Percentiles rank a stretch among this genome's conserved stretches.
Evolutionary conservation across 768 basidiomycete species (phyloP).

Genomic region (Trametes elegans): DNA sequence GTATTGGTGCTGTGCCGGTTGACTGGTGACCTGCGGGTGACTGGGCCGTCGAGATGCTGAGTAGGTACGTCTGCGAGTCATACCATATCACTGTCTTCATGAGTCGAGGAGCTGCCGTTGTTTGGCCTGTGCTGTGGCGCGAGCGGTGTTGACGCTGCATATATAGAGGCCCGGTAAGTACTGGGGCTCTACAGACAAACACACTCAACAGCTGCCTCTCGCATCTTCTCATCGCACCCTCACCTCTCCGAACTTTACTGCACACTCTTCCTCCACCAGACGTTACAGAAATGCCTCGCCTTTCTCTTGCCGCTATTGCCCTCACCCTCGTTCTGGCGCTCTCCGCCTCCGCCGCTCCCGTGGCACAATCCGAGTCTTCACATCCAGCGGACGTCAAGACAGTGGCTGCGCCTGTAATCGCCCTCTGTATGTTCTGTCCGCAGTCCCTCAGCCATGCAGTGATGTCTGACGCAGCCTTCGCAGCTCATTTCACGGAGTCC

Average conservation of each 20-base stretch:
- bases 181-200: neutral
- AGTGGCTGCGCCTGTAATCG: no score
- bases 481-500: no score
- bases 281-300: neutral
- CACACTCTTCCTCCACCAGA: neutral
- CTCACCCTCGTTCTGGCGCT: conserved; percentile 4
- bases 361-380: neutral
- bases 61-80: neutral
- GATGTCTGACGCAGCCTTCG: no score
- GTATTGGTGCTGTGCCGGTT: no score
- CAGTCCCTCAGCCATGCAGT: no score
- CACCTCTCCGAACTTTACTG: neutral
- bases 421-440: no score
- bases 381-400: neutral
- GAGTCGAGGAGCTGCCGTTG: conserved; percentile 9
- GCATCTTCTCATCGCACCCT: neutral
- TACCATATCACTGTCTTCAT: neutral
- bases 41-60: neutral
- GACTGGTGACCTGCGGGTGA: no score
- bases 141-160: neutral
- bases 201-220: neutral
- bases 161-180: conserved; percentile 1
- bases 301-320: neutral
- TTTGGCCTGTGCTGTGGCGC: neutral
- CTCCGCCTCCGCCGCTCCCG: neutral